Percentiles rank a stretch among this genome's conserved stretches.
phyloP scores from a whole-genome alignment of 495 filamentous ascomycete species.

The Chaetomium tenue region DNA sequence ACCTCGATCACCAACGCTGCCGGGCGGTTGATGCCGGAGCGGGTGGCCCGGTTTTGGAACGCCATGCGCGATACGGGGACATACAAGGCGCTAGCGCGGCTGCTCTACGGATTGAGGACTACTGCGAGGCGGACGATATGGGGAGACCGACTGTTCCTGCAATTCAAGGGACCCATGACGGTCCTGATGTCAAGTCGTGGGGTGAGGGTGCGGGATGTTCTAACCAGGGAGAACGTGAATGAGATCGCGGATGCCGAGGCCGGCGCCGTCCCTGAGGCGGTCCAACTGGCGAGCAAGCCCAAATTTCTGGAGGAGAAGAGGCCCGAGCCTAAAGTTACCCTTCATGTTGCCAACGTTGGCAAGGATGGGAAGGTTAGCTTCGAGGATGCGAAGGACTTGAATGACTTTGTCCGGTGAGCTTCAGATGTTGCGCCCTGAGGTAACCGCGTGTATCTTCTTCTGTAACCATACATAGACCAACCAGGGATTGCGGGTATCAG shows the following conservation, averaged over 20 bases:
- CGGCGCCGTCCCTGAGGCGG: constrained; percentile 51
- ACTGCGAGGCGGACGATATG: constrained; percentile 78
- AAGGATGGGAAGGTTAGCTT: constrained; percentile 69
- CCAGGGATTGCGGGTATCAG: background rate
- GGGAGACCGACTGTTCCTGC: constrained; percentile 89
- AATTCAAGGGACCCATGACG: constrained; percentile 81
- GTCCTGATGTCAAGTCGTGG: constrained; percentile 83
- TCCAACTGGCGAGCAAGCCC: constrained; percentile 46
- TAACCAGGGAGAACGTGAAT: constrained; percentile 73
- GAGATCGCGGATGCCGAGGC: constrained; percentile 77
- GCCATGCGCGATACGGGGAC: constrained; percentile 64
- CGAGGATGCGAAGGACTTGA: constrained; percentile 56
- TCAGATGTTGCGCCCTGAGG: background rate
- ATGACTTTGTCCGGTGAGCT: constrained; percentile 49
- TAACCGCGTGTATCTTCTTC: background rate
- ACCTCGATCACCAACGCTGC: constrained; percentile 51
- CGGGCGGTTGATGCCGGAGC: constrained; percentile 39
- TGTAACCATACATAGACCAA: background rate
- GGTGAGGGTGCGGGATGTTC: constrained; percentile 68
- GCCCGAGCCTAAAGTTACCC: constrained; percentile 38
- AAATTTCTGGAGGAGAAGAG: constrained; percentile 35
- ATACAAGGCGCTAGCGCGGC: constrained; percentile 63
- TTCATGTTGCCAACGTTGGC: constrained; percentile 58
- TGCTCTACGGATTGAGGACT: constrained; percentile 66
- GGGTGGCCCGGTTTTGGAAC: constrained; percentile 63